Evolutionary conservation across 2,329 filamentous ascomycete genomes (phyloP), one percentile per base, ranked within the genome.

Genomic region (Ophiocordyceps australis): DNA sequence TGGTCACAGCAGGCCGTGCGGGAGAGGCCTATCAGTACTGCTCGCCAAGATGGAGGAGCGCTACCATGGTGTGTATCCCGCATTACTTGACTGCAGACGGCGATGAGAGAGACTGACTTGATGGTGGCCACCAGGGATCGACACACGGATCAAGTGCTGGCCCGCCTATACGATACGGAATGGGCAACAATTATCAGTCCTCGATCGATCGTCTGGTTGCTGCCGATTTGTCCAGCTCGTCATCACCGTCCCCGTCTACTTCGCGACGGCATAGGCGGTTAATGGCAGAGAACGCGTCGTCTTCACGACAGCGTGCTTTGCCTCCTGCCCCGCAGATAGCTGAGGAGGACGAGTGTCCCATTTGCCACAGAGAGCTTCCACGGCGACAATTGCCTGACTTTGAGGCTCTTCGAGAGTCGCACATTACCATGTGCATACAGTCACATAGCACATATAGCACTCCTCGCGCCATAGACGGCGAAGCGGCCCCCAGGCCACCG

Each of bases 311-410:
- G 20, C 54, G 49, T 14, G 51, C 47, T 16, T 40, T 49, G 20
- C 55, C 51, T 1, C 55, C 51, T 4, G 57, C 55, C 9, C 59
- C 54, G 2, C 65, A 62, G 29, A 59, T 65, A 38, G 56, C 60
- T 5, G 79, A 85, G 43, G 78, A 83, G 41, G 78, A 85, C 41
- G 74, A 81, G 38, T 86, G 79, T 33, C 78, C 78, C 1, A 65
- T 85, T 23, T 86, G 79, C 38, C 76, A 79, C 39, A 51, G 57
- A 20, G 75, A 82, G 47, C 57, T 83, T 4, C 76, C 78, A 1
- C 62, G 67, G 3, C 54, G 57, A 12, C 46, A 44, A 5, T 52
- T 73, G 3, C 45, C 58, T 3, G 58, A 71, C 32, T 66, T 52
- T 29, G 66, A 74, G 38, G 35, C 45, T 4, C 49, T 64, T 9